Conservation (phyloP, 176 grass and related monocot species). For the Sorghum bicolor region DNA sequence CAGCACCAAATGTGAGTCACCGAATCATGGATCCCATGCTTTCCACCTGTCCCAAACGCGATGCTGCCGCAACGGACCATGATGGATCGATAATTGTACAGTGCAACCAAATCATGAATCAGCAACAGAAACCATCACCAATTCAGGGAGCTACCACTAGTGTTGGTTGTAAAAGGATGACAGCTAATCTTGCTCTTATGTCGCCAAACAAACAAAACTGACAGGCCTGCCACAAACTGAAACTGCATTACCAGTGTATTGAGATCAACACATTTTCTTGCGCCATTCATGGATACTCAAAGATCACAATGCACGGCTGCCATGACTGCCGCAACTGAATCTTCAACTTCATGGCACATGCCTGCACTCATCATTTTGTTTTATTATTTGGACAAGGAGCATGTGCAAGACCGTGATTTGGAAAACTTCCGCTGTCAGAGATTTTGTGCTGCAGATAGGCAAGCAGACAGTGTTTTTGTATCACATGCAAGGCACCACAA, state of each 20-base stretch:
- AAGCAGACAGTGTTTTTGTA: conserved; percentile 19
- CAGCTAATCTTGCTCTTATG: conserved; percentile 25
- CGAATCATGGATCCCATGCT: conserved; percentile 15
- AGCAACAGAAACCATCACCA: conserved; percentile 10
- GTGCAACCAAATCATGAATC: not conserved
- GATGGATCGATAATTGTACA: not conserved
- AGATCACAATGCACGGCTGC: not conserved
- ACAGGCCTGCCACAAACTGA: not conserved
- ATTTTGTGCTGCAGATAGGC: conserved; percentile 17
- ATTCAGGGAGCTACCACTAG: conserved; percentile 6
- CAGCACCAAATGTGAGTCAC: not conserved
- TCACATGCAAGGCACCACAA: conserved; percentile 44
- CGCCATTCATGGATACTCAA: not conserved
- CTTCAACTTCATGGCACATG: not conserved
- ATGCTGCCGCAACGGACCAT: not conserved
- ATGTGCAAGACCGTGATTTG: conserved; percentile 31
- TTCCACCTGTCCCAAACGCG: not conserved
- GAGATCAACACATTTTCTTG: not conserved
- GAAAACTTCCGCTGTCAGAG: not conserved
- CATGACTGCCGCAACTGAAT: not conserved
- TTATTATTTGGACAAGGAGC: not conserved
- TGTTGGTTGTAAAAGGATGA: conserved; percentile 6
- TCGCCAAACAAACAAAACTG: conserved; percentile 23
- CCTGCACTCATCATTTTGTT: conserved; percentile 13
- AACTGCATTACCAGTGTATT: not conserved